Percentiles rank a stretch among this genome's conserved stretches.
Evolutionary conservation across 106 monocot genomes (phyloP).

Genomic region (Ottelia alismoides): DNA sequence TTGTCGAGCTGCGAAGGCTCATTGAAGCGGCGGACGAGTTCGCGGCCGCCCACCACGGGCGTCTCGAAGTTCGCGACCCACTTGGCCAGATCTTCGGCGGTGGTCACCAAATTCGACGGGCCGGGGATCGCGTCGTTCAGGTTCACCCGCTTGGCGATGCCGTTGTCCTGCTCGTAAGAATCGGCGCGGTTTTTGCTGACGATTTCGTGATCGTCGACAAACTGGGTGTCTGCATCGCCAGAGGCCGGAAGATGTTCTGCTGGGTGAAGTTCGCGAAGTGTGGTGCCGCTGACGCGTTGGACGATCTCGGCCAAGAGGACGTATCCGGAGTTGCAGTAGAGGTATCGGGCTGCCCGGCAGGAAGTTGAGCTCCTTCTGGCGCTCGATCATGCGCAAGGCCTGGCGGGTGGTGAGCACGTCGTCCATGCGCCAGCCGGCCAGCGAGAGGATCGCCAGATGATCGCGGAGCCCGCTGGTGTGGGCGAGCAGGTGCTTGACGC

Average conservation of each 20-base stretch:
- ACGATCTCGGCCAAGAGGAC: background rate
- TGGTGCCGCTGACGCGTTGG: background rate
- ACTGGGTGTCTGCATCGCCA: background rate
- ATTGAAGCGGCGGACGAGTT: too few species aligned
- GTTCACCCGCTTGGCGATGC: too few species aligned
- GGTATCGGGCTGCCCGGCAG: background rate
- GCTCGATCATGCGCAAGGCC: background rate
- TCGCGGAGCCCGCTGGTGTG: constrained; percentile 1
- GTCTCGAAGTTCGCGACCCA: too few species aligned
- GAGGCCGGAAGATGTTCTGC: background rate
- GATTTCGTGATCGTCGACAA: background rate
- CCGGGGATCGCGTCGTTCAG: too few species aligned
- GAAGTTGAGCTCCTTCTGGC: background rate
- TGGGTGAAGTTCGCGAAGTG: background rate
- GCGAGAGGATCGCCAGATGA: background rate
- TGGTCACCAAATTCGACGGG: too few species aligned
- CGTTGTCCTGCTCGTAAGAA: too few species aligned
- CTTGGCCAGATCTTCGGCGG: too few species aligned
- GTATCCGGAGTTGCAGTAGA: background rate
- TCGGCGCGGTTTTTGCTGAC: too few species aligned
- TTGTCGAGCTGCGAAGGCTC: too few species aligned
- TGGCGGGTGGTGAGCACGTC: background rate
- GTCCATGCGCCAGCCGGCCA: background rate
- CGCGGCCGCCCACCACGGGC: too few species aligned
- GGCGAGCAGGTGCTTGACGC: background rate